A percentile compares a stretch with the other conserved stretches of the same genome.
Evolutionary conservation across 2,329 filamentous ascomycete genomes (phyloP).

Genomic region (Fusarium mundagurra): DNA sequence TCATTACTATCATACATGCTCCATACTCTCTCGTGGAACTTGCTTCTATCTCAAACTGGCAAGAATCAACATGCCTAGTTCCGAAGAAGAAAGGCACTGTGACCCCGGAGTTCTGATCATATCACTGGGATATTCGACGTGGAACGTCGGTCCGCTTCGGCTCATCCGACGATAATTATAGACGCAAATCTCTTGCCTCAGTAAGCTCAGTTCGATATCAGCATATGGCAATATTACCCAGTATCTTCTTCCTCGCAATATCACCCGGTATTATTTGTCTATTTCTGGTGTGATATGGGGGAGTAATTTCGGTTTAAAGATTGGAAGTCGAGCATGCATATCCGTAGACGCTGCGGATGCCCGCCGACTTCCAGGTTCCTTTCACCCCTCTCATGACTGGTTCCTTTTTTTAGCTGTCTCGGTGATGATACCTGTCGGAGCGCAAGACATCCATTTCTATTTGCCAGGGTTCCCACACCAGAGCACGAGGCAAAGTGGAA

Average conservation of each 20-base stretch:
- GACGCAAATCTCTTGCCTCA: background rate
- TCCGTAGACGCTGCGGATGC: background rate
- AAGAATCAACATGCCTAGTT: background rate
- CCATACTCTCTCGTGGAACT: background rate
- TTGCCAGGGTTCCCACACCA: slow-evolving; percentile 21
- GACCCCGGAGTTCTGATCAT: background rate
- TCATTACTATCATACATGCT: background rate
- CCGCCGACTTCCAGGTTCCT: slow-evolving; percentile 1
- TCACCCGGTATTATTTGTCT: slow-evolving; percentile 2
- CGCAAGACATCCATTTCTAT: slow-evolving; percentile 24
- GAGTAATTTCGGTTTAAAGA: slow-evolving; percentile 15
- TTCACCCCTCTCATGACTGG: background rate
- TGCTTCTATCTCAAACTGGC: background rate
- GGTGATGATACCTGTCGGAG: slow-evolving; percentile 36
- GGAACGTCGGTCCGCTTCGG: slow-evolving; percentile 25
- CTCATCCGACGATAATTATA: slow-evolving; percentile 16
- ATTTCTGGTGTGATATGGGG: background rate
- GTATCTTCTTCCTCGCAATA: background rate
- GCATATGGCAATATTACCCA: background rate
- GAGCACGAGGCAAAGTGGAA: slow-evolving; percentile 24
- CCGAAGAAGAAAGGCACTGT: background rate
- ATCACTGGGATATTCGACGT: background rate
- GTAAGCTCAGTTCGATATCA: background rate
- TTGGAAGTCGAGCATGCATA: background rate
- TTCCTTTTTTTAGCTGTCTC: slow-evolving; percentile 33